Evolutionary conservation across 1,284 basidiomycete genomes (phyloP).

Genomic region (Inonotus obliquus): DNA sequence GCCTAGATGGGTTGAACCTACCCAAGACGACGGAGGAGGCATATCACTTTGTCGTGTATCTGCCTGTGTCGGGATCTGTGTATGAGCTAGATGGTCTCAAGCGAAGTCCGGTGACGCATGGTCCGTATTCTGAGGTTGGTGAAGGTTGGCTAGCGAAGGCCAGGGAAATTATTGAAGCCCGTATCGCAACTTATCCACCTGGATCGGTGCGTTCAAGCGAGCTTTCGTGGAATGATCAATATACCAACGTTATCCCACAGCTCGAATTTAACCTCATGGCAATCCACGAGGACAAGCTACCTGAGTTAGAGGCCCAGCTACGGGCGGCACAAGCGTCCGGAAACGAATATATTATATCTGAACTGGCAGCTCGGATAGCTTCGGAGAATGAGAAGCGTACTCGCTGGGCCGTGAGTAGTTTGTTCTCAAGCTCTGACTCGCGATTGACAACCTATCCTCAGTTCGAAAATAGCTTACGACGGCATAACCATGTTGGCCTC

Average conservation of each 20-base stretch:
- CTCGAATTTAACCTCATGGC: constrained; percentile 90
- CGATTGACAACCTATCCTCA: constrained; percentile 26
- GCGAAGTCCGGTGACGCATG: constrained; percentile 74
- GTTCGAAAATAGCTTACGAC: constrained; percentile 79
- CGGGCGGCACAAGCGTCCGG: constrained; percentile 42
- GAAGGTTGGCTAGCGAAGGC: constrained; percentile 82
- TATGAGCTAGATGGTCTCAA: constrained; percentile 93
- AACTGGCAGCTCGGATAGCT: constrained; percentile 58
- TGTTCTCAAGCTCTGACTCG: not conserved
- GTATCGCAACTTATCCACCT: constrained; percentile 84
- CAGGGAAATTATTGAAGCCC: constrained; percentile 77
- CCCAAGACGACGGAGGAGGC: constrained; percentile 79
- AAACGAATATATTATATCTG: constrained; percentile 41
- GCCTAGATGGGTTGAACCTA: constrained; percentile 68
- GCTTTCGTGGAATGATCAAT: not conserved
- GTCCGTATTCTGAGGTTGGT: constrained; percentile 54
- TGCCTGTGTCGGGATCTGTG: constrained; percentile 75
- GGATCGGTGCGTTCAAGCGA: constrained; percentile 59
- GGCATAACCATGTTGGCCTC: constrained; percentile 81
- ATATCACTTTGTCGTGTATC: constrained; percentile 90
- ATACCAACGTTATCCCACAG: constrained; percentile 34
- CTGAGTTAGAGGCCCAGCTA: constrained; percentile 57
- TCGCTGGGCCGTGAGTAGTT: constrained; percentile 68
- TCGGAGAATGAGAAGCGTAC: constrained; percentile 75
- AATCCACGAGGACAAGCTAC: constrained; percentile 75